A percentile compares a stretch with the other conserved stretches of the same genome.
Evolutionary conservation across 1,139 yeast genomes (phyloP).

Genomic region (Meyerozyma guilliermondii): DNA sequence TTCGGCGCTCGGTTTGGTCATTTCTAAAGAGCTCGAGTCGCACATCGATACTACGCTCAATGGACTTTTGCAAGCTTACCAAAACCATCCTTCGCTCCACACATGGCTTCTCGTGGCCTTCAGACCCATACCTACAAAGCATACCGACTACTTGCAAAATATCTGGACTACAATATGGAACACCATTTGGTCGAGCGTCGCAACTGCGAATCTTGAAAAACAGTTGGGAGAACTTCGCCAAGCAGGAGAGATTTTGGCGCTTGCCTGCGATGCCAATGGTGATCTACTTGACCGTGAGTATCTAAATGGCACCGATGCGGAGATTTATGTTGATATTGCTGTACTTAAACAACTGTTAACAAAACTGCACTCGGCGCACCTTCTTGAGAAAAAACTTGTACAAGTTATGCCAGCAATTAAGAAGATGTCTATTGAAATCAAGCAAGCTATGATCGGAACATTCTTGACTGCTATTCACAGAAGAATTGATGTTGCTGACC

Average conservation of each 20-base stretch:
- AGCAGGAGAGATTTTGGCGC: background rate
- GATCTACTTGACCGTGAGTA: background rate
- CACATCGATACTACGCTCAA: background rate
- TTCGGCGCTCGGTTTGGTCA: background rate
- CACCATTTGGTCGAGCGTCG: background rate
- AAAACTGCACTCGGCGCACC: background rate
- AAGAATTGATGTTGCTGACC: constrained; percentile 5
- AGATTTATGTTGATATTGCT: constrained; percentile 28
- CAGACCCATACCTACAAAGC: background rate
- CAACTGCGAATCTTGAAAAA: background rate
- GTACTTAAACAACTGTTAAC: constrained; percentile 24
- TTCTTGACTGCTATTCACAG: constrained; percentile 59
- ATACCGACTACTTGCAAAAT: background rate
- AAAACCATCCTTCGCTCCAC: background rate
- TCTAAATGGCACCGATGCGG: constrained; percentile 9
- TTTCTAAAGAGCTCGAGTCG: background rate
- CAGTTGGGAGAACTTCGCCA: constrained; percentile 1
- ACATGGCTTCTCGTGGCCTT: background rate
- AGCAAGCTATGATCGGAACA: constrained; percentile 57
- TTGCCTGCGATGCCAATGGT: background rate
- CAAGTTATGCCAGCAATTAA: constrained; percentile 4
- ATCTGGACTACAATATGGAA: background rate
- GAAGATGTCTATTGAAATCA: constrained; percentile 32
- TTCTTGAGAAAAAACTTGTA: background rate
- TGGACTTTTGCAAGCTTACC: background rate